phyloP scores from a whole-genome alignment of 768 basidiomycete species.

The Candolleomyces aberdarensis region DNA sequence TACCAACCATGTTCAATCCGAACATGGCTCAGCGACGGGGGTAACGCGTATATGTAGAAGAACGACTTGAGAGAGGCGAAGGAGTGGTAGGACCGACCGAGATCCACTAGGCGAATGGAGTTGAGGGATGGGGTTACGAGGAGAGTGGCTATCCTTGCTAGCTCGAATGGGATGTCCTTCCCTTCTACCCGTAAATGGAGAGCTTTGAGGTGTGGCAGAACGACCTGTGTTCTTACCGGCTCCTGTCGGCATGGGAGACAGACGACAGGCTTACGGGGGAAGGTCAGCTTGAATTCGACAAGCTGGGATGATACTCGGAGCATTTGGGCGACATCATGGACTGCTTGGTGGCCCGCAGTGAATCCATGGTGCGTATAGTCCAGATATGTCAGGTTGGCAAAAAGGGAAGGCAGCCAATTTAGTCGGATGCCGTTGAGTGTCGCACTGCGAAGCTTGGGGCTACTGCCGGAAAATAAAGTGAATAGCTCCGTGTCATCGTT shows the following conservation, averaged over 20 bases:
- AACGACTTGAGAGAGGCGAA: slow-evolving; percentile 47
- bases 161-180: slow-evolving; percentile 59
- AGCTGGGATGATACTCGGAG: slow-evolving; percentile 52
- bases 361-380: slow-evolving; percentile 76
- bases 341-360: slow-evolving; percentile 52
- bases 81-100: slow-evolving; percentile 28
- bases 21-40: slow-evolving; percentile 36
- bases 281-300: slow-evolving; percentile 52
- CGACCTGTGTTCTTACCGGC: slow-evolving; percentile 28
- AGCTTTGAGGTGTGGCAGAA: slow-evolving; percentile 42
- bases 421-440: slow-evolving; percentile 65
- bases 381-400: slow-evolving; percentile 56
- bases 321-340: slow-evolving; percentile 56
- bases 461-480: slow-evolving; percentile 55
- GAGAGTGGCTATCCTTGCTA: slow-evolving; percentile 49
- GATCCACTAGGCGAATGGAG: slow-evolving; percentile 46
- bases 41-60: slow-evolving; percentile 41
- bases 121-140: slow-evolving; percentile 46
- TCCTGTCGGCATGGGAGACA: slow-evolving; percentile 23
- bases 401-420: slow-evolving; percentile 60
- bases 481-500: slow-evolving; percentile 75
- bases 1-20: slow-evolving; percentile 48
- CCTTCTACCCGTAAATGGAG: slow-evolving; percentile 52
- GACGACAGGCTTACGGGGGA: slow-evolving; percentile 37
- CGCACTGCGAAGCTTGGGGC: slow-evolving; percentile 53